Conservation (phyloP, 768 basidiomycete species). For the Mycena kentingensis region DNA sequence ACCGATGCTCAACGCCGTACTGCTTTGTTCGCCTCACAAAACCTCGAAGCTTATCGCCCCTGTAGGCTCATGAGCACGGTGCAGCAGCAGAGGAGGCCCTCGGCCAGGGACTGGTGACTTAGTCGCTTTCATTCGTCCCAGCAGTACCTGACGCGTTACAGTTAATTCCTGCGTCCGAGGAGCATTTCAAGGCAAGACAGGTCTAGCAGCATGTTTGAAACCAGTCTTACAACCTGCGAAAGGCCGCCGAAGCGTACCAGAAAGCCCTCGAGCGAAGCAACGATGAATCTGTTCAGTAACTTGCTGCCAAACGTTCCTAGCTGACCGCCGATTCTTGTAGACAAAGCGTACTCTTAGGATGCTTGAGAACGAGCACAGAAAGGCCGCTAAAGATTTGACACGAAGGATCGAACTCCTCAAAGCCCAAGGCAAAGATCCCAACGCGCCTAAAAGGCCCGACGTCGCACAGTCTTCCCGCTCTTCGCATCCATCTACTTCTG, state of each 20-base stretch:
- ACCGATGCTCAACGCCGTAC: constrained; percentile 13
- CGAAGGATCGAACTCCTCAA: constrained; percentile 69
- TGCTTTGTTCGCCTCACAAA: neutral
- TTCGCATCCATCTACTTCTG: constrained; percentile 30
- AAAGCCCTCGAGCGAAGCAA: constrained; percentile 72
- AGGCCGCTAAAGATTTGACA: constrained; percentile 70
- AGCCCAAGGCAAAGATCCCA: constrained; percentile 77
- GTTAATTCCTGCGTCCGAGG: constrained; percentile 65
- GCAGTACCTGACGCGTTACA: neutral
- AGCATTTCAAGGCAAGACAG: constrained; percentile 49
- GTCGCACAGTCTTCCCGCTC: constrained; percentile 33
- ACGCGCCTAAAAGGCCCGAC: constrained; percentile 63
- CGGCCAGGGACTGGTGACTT: constrained; percentile 59
- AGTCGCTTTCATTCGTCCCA: neutral
- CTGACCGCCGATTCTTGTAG: constrained; percentile 39
- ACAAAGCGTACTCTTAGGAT: constrained; percentile 76
- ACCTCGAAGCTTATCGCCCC: constrained; percentile 4
- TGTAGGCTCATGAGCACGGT: constrained; percentile 80
- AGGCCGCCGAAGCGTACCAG: constrained; percentile 75
- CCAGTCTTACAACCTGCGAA: neutral
- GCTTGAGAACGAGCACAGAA: constrained; percentile 74
- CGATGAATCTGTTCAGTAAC: constrained; percentile 64
- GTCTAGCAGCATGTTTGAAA: neutral
- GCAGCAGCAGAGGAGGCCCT: constrained; percentile 76
- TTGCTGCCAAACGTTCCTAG: constrained; percentile 2